Conservation (phyloP, 2,329 filamentous ascomycete genomes). For the Talaromyces atroroseus region DNA sequence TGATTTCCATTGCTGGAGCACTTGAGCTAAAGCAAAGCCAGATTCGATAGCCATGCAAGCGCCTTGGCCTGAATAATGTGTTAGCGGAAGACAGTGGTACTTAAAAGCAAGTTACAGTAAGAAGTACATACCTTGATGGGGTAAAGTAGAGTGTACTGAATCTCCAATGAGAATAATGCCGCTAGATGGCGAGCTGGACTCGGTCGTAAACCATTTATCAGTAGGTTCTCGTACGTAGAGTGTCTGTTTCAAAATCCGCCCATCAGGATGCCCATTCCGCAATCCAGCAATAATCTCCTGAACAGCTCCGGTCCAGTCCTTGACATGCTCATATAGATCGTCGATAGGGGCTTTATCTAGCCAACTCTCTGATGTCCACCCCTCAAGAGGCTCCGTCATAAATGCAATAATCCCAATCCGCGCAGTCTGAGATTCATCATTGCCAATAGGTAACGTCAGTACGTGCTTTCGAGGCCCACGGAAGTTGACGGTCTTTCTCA, state of each 20-base stretch:
- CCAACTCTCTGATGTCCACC: constrained; percentile 33
- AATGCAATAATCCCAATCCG: constrained; percentile 31
- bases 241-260: constrained; percentile 29
- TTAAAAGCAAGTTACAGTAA: not conserved
- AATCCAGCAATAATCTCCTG: constrained; percentile 29
- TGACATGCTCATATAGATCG: constrained; percentile 28
- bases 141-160: constrained; percentile 31
- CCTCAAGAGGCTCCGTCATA: constrained; percentile 32
- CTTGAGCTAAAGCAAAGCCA: constrained; percentile 27
- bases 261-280: constrained; percentile 24
- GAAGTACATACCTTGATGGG: constrained; percentile 25
- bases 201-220: constrained; percentile 26
- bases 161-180: constrained; percentile 30
- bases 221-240: constrained; percentile 29
- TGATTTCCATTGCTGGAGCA: constrained; percentile 17
- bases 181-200: constrained; percentile 17
- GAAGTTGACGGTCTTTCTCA: constrained; percentile 32
- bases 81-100: too few relatives aligned
- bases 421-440: constrained; percentile 26
- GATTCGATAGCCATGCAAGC: constrained; percentile 33
- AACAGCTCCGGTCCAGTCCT: constrained; percentile 27
- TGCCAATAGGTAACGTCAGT: constrained; percentile 32
- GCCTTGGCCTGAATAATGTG: constrained; percentile 24
- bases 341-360: constrained; percentile 28
- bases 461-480: constrained; percentile 27